phyloP scores from a whole-genome alignment of 2,329 filamentous ascomycete species.

The Alternaria metachromatica region DNA sequence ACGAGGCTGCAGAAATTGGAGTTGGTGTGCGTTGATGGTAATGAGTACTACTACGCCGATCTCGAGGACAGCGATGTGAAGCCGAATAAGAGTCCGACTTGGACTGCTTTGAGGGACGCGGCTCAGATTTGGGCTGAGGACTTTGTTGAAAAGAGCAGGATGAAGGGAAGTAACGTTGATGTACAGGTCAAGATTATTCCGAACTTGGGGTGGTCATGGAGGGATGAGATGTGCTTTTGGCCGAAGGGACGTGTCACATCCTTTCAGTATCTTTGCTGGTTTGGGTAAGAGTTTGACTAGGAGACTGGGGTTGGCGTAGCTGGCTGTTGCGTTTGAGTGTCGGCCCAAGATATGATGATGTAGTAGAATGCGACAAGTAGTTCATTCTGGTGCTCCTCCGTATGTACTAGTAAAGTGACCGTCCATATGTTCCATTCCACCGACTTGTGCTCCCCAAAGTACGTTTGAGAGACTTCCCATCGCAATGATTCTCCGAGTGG shows the following conservation, averaged over 20 bases:
- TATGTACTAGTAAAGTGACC: background rate
- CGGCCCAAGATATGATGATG: accelerated
- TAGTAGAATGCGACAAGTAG: background rate
- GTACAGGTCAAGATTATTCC: background rate
- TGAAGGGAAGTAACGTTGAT: background rate
- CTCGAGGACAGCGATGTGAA: background rate
- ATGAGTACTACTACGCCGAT: background rate
- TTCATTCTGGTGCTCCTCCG: background rate
- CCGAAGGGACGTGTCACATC: background rate
- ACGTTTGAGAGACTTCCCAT: background rate
- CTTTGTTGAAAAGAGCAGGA: background rate
- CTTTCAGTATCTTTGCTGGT: background rate
- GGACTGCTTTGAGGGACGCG: accelerated
- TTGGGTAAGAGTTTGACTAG: background rate
- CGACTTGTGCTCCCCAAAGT: background rate
- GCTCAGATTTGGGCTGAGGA: background rate
- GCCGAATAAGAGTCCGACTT: background rate
- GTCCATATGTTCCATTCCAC: background rate
- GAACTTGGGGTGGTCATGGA: background rate
- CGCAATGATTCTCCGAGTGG: accelerated
- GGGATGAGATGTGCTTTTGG: background rate
- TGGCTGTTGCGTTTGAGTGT: background rate
- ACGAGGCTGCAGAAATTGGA: background rate
- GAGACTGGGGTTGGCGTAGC: background rate
- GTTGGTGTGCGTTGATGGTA: background rate